These are phyloP conservation scores for Botrytis paeoniae DNA, from an alignment of 2,329 filamentous ascomycete species.

Conservation along the genomic window DNA sequence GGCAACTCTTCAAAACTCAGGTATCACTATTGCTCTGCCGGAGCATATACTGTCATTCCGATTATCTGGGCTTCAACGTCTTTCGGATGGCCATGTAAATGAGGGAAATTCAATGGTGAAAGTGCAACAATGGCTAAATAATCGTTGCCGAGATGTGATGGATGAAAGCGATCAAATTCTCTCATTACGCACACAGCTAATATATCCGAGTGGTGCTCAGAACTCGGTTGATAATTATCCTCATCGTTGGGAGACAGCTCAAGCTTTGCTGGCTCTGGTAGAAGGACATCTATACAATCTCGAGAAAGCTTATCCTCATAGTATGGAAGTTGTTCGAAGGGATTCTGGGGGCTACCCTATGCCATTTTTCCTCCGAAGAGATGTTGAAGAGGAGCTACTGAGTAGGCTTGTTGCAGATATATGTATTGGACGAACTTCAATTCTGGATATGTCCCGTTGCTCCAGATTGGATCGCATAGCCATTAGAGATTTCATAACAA, in stretches of 20 bases:
- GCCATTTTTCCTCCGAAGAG: constrained; percentile 45
- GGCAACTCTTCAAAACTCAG: constrained; percentile 38
- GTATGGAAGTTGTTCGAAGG: constrained; percentile 44
- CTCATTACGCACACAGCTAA: constrained; percentile 41
- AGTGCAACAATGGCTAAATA: constrained; percentile 45
- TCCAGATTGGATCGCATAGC: constrained; percentile 32
- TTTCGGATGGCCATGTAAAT: constrained; percentile 41
- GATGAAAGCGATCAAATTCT: constrained; percentile 49
- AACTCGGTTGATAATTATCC: constrained; percentile 41
- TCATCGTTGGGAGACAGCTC: constrained; percentile 39
- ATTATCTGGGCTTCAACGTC: constrained; percentile 47
- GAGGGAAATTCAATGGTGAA: constrained; percentile 45
- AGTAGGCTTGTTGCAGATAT: constrained; percentile 39
- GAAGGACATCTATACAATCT: constrained; percentile 38
- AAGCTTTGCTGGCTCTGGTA: constrained; percentile 37
- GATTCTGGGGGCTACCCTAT: constrained; percentile 44
- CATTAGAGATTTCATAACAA: constrained; percentile 32
- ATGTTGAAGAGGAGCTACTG: constrained; percentile 40
- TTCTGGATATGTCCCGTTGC: constrained; percentile 27
- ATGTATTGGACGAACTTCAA: constrained; percentile 30
- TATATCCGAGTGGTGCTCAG: constrained; percentile 43
- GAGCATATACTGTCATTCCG: constrained; percentile 55
- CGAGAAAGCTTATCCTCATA: constrained; percentile 40
- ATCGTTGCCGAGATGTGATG: constrained; percentile 47
- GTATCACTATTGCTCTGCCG: constrained; percentile 49